These are phyloP conservation scores for Nannizziopsis arthrosporioides DNA, from an alignment of 2,329 filamentous ascomycete species.

Conservation along the genomic window DNA sequence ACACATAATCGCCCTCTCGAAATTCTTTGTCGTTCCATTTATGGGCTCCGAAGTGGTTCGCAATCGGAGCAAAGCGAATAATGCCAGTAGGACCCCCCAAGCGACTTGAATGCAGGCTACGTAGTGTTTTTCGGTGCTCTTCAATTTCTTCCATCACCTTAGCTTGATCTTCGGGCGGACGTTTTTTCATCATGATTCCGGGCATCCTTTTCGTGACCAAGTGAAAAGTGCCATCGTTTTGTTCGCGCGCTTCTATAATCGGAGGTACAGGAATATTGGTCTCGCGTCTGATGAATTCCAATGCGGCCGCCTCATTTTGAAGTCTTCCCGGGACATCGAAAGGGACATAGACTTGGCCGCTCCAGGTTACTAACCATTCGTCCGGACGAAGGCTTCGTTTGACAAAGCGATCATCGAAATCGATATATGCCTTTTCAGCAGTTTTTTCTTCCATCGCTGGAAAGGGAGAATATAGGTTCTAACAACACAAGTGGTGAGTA, in stretches of 20 bases:
- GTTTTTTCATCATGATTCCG: constrained; percentile 1
- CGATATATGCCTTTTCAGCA: background rate
- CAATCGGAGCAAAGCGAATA: constrained; percentile 1
- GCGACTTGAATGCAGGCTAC: background rate
- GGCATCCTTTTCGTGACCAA: constrained; percentile 5
- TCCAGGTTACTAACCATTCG: background rate
- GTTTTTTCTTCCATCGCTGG: no score
- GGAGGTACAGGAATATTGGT: constrained; percentile 12
- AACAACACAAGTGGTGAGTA: no score
- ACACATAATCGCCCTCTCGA: constrained; percentile 2
- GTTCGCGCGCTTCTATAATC: constrained; percentile 1
- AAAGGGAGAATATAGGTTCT: no score
- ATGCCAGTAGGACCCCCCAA: constrained; percentile 1
- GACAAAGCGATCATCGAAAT: background rate
- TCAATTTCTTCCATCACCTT: constrained; percentile 5
- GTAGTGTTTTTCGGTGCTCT: background rate
- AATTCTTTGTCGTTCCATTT: background rate
- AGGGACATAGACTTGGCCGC: constrained; percentile 4
- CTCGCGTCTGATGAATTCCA: constrained; percentile 8
- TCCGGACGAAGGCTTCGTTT: constrained; percentile 2
- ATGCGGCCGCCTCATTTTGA: constrained; percentile 11
- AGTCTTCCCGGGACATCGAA: constrained; percentile 5
- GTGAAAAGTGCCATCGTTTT: constrained; percentile 7
- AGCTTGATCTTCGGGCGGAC: constrained; percentile 1
- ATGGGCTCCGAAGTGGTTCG: background rate